Evolutionary conservation across 768 basidiomycete genomes (phyloP).

Genomic region (Clathrus columnatus): DNA sequence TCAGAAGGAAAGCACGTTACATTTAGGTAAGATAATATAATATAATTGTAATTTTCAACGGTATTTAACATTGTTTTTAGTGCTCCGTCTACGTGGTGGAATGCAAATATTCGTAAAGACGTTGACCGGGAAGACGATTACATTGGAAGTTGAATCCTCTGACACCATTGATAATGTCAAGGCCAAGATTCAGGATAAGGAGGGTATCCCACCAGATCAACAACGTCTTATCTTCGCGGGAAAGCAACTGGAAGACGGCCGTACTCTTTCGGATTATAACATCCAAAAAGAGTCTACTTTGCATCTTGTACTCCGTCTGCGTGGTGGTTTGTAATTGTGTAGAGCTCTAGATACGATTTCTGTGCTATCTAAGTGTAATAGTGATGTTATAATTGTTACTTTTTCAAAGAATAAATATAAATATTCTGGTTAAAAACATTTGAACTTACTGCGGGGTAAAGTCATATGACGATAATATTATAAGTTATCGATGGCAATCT

Average conservation of each 20-base stretch:
- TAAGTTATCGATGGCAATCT: not conserved
- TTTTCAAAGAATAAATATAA: not conserved
- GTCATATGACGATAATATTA: not conserved
- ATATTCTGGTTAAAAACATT: not conserved
- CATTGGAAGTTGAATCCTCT: not conserved
- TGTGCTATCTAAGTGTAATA: conserved; percentile 25
- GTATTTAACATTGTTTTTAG: conserved; percentile 25
- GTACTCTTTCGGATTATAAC: conserved; percentile 40
- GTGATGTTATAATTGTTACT: not conserved
- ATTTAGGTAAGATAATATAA: conserved; percentile 27
- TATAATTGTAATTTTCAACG: conserved; percentile 4
- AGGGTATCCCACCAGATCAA: conserved; percentile 75
- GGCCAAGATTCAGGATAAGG: conserved; percentile 91
- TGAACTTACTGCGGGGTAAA: not conserved
- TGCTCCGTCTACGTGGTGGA: conserved; percentile 59
- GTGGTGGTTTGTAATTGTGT: conserved; percentile 45
- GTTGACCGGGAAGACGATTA: conserved; percentile 66
- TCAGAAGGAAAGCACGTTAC: conserved; percentile 81
- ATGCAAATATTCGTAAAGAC: conserved; percentile 71
- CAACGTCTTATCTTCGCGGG: conserved; percentile 55
- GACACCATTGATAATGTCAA: conserved; percentile 78
- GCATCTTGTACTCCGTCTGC: conserved; percentile 55
- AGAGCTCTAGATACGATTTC: too few relatives aligned
- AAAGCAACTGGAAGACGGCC: conserved; percentile 43
- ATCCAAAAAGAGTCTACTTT: conserved; percentile 34